These are phyloP conservation scores for Aegle marmelos DNA, from an alignment of 345 rosid species.

Conservation along the genomic window DNA sequence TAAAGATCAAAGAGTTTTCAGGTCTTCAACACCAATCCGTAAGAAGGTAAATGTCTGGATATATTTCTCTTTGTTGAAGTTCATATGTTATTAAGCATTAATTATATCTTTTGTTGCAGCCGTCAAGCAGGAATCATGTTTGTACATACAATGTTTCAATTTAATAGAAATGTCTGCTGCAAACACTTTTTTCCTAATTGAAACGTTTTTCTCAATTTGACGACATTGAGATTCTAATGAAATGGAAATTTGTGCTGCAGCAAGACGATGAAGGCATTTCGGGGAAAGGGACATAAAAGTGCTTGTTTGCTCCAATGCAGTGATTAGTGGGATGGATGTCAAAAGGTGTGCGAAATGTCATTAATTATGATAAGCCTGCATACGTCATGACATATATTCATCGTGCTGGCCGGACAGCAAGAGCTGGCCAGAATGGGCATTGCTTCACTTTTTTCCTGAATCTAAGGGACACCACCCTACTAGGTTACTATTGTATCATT, in stretches of 20 bases:
- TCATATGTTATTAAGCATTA: too few species aligned
- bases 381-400: constrained; percentile 78
- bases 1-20: constrained; percentile 83
- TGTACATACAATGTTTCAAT: not conserved
- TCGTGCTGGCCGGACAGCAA: constrained; percentile 93
- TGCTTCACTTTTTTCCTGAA: too few species aligned
- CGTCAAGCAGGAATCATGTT: not conserved
- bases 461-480: too few species aligned
- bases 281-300: constrained; percentile 74
- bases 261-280: constrained; percentile 76
- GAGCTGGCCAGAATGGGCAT: constrained; percentile 84
- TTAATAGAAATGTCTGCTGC: not conserved
- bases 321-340: constrained; percentile 96
- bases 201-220: not conserved
- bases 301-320: constrained; percentile 88
- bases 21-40: constrained; percentile 74
- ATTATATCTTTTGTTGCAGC: too few species aligned
- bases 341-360: constrained; percentile 80
- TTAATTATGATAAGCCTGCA: constrained; percentile 85
- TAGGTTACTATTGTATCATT: too few species aligned
- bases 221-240: not conserved
- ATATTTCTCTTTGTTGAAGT: not conserved
- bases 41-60: constrained; percentile 55
- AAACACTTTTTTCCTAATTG: not conserved
- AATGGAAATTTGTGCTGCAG: constrained; percentile 40